These are phyloP conservation scores for Populus alba DNA, from an alignment of 345 rosid species.

Conservation along the genomic window DNA sequence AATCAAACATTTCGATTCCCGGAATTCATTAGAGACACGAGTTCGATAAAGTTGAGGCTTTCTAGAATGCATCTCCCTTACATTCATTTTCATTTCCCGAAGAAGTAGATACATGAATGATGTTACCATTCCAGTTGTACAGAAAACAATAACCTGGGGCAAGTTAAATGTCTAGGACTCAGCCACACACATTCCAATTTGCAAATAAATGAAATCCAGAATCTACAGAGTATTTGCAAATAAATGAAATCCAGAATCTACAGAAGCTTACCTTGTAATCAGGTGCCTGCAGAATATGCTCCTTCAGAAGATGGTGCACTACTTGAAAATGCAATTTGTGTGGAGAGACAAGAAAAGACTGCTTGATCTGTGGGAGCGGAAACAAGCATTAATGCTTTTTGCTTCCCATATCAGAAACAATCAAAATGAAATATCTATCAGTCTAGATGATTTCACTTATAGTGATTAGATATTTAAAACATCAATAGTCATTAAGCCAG, in stretches of 20 bases:
- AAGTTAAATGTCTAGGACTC: conserved; percentile 22
- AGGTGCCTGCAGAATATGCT: conserved; percentile 49
- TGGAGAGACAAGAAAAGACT: conserved; percentile 62
- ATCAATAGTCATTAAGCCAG: neutral
- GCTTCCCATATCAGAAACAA: conserved; percentile 14
- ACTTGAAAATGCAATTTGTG: conserved; percentile 74
- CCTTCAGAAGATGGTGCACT: conserved; percentile 64
- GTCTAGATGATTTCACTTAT: neutral
- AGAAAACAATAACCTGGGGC: conserved; percentile 77
- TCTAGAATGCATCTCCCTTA: conserved; percentile 86
- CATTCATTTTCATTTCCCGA: conserved; percentile 81
- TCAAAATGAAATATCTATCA: neutral
- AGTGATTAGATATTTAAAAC: neutral
- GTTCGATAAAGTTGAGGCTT: conserved; percentile 78
- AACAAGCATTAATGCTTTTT: conserved; percentile 8
- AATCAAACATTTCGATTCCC: conserved; percentile 64
- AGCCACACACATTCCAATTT: neutral
- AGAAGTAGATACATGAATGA: conserved; percentile 67
- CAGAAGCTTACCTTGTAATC: conserved; percentile 69
- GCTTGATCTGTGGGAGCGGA: conserved; percentile 58
- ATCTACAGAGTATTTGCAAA: neutral
- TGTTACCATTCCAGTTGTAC: conserved; percentile 89
- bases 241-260: conserved; percentile 9
- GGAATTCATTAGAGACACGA: conserved; percentile 80
- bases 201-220: conserved; percentile 7